phyloP scores from a whole-genome alignment of 768 basidiomycete species.

The Pisolithus orientalis region DNA sequence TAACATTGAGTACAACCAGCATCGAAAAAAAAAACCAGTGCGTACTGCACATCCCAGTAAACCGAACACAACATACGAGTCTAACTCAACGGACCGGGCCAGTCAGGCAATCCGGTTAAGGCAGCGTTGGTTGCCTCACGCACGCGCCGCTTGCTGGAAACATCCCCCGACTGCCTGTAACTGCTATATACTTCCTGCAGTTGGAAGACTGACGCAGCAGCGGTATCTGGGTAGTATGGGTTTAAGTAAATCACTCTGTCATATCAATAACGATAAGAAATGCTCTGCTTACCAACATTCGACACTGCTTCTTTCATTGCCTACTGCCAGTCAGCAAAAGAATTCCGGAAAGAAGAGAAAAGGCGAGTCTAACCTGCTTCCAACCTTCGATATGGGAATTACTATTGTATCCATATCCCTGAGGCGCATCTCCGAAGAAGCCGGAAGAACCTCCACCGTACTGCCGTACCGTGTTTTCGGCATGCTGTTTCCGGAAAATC shows the following conservation, averaged over 20 bases:
- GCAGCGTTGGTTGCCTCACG: slow-evolving; percentile 77
- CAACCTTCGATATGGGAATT: slow-evolving; percentile 47
- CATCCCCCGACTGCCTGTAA: slow-evolving; percentile 70
- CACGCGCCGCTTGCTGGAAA: slow-evolving; percentile 66
- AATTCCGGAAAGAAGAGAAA: neutral
- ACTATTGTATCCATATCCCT: slow-evolving; percentile 38
- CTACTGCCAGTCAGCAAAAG: slow-evolving; percentile 25
- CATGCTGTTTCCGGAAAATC: slow-evolving; percentile 52
- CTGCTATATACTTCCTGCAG: slow-evolving; percentile 67
- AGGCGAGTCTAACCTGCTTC: slow-evolving; percentile 43
- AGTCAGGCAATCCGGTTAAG: slow-evolving; percentile 63
- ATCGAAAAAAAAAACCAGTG: too few species aligned
- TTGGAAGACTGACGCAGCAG: slow-evolving; percentile 68
- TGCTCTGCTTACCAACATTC: slow-evolving; percentile 39
- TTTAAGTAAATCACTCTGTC: neutral
- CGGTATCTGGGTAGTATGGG: slow-evolving; percentile 27
- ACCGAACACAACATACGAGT: too few species aligned
- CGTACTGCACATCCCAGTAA: too few species aligned
- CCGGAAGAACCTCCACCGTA: slow-evolving; percentile 35
- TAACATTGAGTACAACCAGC: too few species aligned
- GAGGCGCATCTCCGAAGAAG: slow-evolving; percentile 19
- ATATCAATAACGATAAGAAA: neutral
- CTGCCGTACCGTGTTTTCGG: slow-evolving; percentile 41
- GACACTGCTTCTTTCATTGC: slow-evolving; percentile 50
- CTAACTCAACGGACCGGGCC: slow-evolving; percentile 43